These are phyloP conservation scores for Phytopythium aichiense DNA, from an alignment of 352 stramenopile species.

Conservation along the genomic window DNA sequence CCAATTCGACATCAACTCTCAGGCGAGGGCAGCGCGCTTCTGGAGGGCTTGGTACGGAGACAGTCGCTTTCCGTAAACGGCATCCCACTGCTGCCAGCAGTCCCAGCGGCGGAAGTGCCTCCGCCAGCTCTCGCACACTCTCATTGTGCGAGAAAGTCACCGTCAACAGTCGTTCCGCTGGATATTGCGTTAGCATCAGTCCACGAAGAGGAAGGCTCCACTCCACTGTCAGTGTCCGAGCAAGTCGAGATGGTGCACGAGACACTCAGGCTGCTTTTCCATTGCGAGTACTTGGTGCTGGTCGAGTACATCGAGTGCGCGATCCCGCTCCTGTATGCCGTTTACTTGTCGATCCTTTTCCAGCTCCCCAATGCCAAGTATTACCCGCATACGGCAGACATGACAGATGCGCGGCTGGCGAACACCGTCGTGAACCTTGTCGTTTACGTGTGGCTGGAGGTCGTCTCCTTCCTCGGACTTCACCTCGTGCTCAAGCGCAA, in stretches of 20 bases:
- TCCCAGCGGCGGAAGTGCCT: neutral
- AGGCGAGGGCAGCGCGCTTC: neutral
- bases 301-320: conserved; percentile 28
- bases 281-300: conserved; percentile 21
- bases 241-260: conserved; percentile 6
- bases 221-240: neutral
- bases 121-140: neutral
- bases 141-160: neutral
- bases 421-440: conserved; percentile 8
- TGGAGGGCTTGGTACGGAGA: neutral
- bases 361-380: conserved; percentile 17
- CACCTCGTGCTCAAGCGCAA: conserved; percentile 11
- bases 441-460: conserved; percentile 17
- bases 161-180: neutral
- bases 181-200: neutral
- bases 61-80: neutral
- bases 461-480: conserved; percentile 10
- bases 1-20: neutral
- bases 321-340: conserved; percentile 19
- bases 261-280: conserved; percentile 21
- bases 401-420: conserved; percentile 7
- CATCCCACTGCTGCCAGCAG: neutral
- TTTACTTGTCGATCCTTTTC: conserved; percentile 16
- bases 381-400: conserved; percentile 15
- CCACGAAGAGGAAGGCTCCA: neutral